Evolutionary conservation across 257 asterid species (phyloP), one percentile per base, ranked within the genome.

Genomic region (Ballota nigra): DNA sequence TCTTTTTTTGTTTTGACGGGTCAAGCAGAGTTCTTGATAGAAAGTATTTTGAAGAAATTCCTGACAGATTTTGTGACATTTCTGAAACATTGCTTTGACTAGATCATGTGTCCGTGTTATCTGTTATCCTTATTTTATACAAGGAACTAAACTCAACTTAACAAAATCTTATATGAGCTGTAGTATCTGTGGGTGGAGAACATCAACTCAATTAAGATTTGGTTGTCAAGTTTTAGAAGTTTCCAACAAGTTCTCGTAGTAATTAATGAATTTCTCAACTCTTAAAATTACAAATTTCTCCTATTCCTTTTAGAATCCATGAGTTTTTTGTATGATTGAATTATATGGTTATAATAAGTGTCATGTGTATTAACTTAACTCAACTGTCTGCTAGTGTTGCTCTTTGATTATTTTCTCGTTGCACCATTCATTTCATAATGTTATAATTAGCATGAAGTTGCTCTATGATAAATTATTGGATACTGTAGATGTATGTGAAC

Each of bases 371-470:
- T 33, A 23, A 20, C 9, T n/a, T 34, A 10, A 26, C 28, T 63
- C 9, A 40, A 40, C 4, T 40, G 49, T 29, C 57, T 41, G 66
- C 34, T 57, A 41, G 41, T 68, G 26, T 31, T 23, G 36, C 49
- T 78, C 24, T 75, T 51, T 16, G 22, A 53, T 63, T 9, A 24
- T 43, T 60, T 52, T 51, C 16, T 60, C 20, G 15, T 23, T 1
- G 63, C 26, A 16, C 26, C 5, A 12, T 8, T 56, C 29, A 49
- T n/a, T 70, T 53, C 10, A 5, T 71, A 34, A 47, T 47, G 38
- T 68, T 70, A 33, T 52, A 61, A 63, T 40, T 77, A 45, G 60
- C 66, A 51, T 73, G 63, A 41, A 38, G 26, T 68, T 28, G 29
- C 26, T 20, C 7, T 55, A 10, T 41, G 22, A 22, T 52, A 52